These are phyloP conservation scores for Macrolepiota fuliginosa DNA, from an alignment of 768 basidiomycete genomes.

Conservation along the genomic window DNA sequence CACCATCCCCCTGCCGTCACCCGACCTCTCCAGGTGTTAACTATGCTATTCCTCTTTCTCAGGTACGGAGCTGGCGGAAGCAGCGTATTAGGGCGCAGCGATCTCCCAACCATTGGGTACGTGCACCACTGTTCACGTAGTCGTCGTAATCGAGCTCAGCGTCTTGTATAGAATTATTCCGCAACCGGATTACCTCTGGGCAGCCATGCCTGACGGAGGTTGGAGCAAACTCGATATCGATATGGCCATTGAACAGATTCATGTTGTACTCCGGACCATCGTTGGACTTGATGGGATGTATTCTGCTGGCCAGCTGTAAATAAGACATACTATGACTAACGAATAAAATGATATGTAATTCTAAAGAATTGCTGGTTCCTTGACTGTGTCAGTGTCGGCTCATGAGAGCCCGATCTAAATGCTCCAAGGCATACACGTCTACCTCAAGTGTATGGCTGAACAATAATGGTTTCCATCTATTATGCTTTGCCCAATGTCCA, in stretches of 20 bases:
- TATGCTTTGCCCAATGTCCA: too few relatives aligned
- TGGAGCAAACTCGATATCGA: conserved; percentile 27
- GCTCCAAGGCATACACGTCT: too few relatives aligned
- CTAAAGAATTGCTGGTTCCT: too few relatives aligned
- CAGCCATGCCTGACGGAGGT: conserved; percentile 26
- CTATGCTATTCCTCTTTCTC: not conserved
- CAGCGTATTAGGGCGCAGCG: conserved; percentile 22
- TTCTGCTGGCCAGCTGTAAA: conserved; percentile 12
- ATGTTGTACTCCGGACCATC: conserved; percentile 24
- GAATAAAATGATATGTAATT: too few relatives aligned
- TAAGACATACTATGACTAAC: too few relatives aligned
- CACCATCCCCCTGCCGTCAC: not conserved
- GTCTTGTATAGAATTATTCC: conserved; percentile 24
- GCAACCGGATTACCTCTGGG: conserved; percentile 31
- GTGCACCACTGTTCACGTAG: not conserved
- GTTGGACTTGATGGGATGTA: conserved; percentile 22
- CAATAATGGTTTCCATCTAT: too few relatives aligned
- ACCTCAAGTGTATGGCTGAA: too few relatives aligned
- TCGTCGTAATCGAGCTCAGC: not conserved
- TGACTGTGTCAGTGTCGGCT: too few relatives aligned
- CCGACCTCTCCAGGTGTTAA: not conserved
- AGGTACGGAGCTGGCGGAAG: conserved; percentile 31
- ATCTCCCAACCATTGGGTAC: conserved; percentile 28
- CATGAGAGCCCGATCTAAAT: too few relatives aligned
- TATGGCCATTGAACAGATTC: conserved; percentile 25